Evolutionary conservation across 2,329 filamentous ascomycete genomes (phyloP), one percentile per base, ranked within the genome.

Genomic region (Sporothrix variecibatus): DNA sequence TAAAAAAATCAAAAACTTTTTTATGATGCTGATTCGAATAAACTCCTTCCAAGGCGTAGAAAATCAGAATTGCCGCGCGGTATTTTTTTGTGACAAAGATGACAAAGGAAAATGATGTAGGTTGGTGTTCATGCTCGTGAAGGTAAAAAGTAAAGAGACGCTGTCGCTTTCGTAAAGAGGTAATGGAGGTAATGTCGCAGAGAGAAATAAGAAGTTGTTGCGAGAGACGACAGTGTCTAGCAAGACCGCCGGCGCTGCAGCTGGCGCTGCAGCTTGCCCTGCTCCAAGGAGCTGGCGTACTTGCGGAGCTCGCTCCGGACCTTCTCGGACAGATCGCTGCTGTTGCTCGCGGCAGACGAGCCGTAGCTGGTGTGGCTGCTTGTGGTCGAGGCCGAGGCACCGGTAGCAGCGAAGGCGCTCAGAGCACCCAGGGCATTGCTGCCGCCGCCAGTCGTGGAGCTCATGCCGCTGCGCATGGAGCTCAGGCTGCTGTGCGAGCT

Each of bases 231-330:
- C 28, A 58, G 28, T 26, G 67, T 26, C 56, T 73, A 90, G 80
- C 87, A 85, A 40, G 88, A 87, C 84, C 90, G 83, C 79, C 88
- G 84, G 77, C 88, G 86, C 78, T 88, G 87, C 72, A 85, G 81
- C 75, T 93, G 88, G 73, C 92, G 87, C 79, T 89, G 87, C 72
- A 86, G 81, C 76, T 93, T 88, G 74, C 92, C 91, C 77, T 94
- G 93, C 82, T 98, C 95, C 81, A 98, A 97, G 1, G 93, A 94
- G 80, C 92, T 93, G 77, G 93, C 93, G 82, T 98, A 98, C 78
- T 92, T 92, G 80, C 92, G 90, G 49, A 98, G 88, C 81, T 97
- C 94, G 82, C 89, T 91, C 79, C 90, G 90, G 38, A 93, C 91
- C 82, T 93, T 92, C 77, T 93, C 91, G 3, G 94, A 94, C 77